Evolutionary conservation across 1,139 yeast genomes (phyloP), one percentile per base, ranked within the genome.

Genomic region (Magnusiomyces paraingens): DNA sequence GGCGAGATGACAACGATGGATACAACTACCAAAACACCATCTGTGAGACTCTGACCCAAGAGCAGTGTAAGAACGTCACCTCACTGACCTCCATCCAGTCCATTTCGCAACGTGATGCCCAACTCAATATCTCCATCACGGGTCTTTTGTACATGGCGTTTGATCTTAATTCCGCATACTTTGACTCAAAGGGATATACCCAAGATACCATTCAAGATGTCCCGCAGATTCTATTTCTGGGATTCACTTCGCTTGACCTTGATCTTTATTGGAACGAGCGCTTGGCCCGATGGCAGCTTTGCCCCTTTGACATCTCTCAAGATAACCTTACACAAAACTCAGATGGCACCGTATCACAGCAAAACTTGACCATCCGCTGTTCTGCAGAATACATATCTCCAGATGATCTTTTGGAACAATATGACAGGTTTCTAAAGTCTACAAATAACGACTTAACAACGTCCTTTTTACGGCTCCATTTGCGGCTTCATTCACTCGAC

Each of bases 201-300:
- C 54, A 64, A 0, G 65, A 66, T 1, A 67, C 84, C 0, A 58
- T 84, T n/a, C 47, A 58, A 0, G 40, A 39, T 14, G 26, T 52
- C 21, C 39, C 45, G 62, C 66, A 67, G 3, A 57, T 83, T 15
- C 64, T 88, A 48, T 67, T 70, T 46, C 67, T 70, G 1, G 93
- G 93, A 0, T 72, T 79, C 11, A 78, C 78, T 56, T 68, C 78
- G 0, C 64, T 84, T 26, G 71, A 77, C 56, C 54, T 89, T 12
- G 94, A 89, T 64, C 61, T 87, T 17, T 87, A 83, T 67, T 84
- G 85, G 80, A 82, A 82, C 64, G 78, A 79, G 55, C 67, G 68
- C 35, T 70, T 73, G 8, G 60, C 65, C 45, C 71, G 68, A 55
- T 84, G 95, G 83, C 87, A 84, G 61, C 64, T 86, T n/a, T 86